Conservation (phyloP, 202 grass and related monocot genomes). For the Dendrocalamus latiflorus region DNA sequence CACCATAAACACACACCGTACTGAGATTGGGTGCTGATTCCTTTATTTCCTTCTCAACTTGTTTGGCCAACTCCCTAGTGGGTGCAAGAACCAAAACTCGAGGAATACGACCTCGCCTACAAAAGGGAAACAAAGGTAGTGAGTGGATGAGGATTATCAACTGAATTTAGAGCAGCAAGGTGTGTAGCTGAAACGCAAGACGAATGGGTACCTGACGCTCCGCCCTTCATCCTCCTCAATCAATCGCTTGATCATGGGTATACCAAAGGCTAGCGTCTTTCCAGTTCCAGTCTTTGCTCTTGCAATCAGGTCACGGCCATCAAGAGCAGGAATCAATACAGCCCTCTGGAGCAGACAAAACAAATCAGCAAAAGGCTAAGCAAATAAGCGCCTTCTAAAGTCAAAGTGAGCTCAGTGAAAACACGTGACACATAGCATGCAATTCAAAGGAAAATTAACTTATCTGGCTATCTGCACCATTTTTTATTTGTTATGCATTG, state of each 20-base stretch:
- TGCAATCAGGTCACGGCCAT: no score
- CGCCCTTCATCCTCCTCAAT: slow-evolving; percentile 52
- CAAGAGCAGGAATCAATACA: no score
- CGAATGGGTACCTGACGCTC: slow-evolving; percentile 42
- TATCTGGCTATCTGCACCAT: neutral
- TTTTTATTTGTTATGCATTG: neutral
- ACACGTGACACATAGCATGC: neutral
- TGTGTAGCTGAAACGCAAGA: neutral
- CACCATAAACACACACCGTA: slow-evolving; percentile 95
- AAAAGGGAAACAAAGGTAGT: slow-evolving; percentile 18
- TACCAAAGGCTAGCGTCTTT: slow-evolving; percentile 93
- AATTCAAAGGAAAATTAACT: neutral
- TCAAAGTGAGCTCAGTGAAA: neutral
- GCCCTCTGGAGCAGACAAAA: no score
- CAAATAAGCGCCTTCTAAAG: neutral
- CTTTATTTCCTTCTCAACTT: slow-evolving; percentile 99
- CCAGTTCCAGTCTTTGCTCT: slow-evolving; percentile 93
- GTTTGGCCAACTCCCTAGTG: slow-evolving; percentile 87
- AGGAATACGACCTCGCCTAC: slow-evolving; percentile 64
- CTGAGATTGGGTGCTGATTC: slow-evolving; percentile 84
- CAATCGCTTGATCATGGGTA: slow-evolving; percentile 90
- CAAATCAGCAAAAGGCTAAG: slow-evolving; percentile 11
- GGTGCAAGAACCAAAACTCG: slow-evolving; percentile 84
- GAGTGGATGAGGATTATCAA: neutral
- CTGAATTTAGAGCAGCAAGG: neutral